These are phyloP conservation scores for Pestalotiopsis sp. DNA, from an alignment of 2,329 filamentous ascomycete genomes.

Conservation along the genomic window DNA sequence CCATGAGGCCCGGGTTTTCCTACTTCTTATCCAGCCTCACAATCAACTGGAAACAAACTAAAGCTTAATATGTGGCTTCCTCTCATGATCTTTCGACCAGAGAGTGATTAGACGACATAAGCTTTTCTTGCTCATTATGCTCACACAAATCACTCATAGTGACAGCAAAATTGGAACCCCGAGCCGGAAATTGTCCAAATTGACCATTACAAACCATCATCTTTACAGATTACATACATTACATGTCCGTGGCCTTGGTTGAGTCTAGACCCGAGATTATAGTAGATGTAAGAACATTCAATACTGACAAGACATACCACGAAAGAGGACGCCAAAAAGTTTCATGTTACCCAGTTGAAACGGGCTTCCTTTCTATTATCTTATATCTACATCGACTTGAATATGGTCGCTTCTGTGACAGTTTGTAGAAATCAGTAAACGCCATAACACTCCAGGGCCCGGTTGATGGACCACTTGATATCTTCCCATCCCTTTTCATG, in stretches of 20 bases:
- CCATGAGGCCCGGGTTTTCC: background rate
- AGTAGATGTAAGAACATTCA: too few relatives aligned
- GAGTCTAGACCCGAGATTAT: too few relatives aligned
- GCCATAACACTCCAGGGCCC: slow-evolving; percentile 33
- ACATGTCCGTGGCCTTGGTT: too few relatives aligned
- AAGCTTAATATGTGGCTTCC: slow-evolving; percentile 3
- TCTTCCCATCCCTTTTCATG: slow-evolving; percentile 37
- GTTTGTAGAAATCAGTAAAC: slow-evolving; percentile 34
- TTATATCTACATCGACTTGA: slow-evolving; percentile 21
- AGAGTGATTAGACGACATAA: background rate
- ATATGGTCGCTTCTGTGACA: slow-evolving; percentile 24
- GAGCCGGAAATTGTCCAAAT: background rate
- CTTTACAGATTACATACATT: background rate
- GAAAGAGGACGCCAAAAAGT: background rate
- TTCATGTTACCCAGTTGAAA: slow-evolving; percentile 32
- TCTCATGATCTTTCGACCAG: background rate
- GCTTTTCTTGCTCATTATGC: background rate
- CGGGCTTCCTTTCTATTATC: slow-evolving; percentile 17
- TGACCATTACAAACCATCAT: background rate
- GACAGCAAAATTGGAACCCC: slow-evolving; percentile 1
- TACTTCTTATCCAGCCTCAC: background rate
- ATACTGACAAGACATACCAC: background rate
- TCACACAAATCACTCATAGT: slow-evolving; percentile 1
- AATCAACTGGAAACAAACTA: slow-evolving; percentile 5
- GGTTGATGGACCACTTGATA: slow-evolving; percentile 39